phyloP scores from a whole-genome alignment of 495 filamentous ascomycete species.

The Endocarpon pusillum region DNA sequence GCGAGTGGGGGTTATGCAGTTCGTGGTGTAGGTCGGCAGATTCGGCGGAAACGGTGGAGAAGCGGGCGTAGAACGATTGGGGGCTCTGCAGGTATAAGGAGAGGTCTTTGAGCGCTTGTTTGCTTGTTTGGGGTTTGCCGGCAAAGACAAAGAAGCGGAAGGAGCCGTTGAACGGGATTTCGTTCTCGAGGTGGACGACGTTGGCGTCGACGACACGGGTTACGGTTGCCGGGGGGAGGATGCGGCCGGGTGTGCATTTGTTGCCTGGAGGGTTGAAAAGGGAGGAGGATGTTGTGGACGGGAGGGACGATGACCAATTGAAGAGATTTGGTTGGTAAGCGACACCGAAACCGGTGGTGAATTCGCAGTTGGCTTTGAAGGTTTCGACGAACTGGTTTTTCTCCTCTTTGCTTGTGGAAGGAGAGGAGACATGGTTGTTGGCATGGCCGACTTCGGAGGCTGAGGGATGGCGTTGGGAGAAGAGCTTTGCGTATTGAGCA shows the following conservation, averaged over 20 bases:
- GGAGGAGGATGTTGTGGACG: constrained; percentile 42
- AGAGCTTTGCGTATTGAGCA: constrained; percentile 43
- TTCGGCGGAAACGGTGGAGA: constrained; percentile 25
- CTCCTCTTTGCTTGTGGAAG: constrained; percentile 21
- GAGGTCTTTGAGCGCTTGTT: constrained; percentile 49
- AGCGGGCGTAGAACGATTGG: constrained; percentile 50
- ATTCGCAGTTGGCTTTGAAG: constrained; percentile 48
- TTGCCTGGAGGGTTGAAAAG: constrained; percentile 46
- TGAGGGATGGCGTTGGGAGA: constrained; percentile 38
- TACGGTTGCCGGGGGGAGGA: constrained; percentile 58
- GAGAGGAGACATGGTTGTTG: constrained; percentile 16
- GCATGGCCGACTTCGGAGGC: constrained; percentile 38
- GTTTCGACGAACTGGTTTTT: constrained; percentile 43
- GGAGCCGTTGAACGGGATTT: constrained; percentile 70
- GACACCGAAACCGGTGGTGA: constrained; percentile 49
- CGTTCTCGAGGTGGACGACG: constrained; percentile 73
- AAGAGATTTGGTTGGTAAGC: constrained; percentile 42
- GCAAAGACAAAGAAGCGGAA: constrained; percentile 77
- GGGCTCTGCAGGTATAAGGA: constrained; percentile 43
- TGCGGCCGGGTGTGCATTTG: constrained; percentile 47
- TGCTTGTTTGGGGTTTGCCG: constrained; percentile 42
- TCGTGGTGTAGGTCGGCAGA: constrained; percentile 59
- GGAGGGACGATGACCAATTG: constrained; percentile 59
- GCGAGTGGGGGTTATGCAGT: constrained; percentile 63
- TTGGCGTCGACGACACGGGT: constrained; percentile 75